Percentiles rank a stretch among this genome's conserved stretches.
These are phyloP conservation scores for Diplogelasinospora grovesii DNA, from an alignment of 495 filamentous ascomycete species.

Conservation along the genomic window DNA sequence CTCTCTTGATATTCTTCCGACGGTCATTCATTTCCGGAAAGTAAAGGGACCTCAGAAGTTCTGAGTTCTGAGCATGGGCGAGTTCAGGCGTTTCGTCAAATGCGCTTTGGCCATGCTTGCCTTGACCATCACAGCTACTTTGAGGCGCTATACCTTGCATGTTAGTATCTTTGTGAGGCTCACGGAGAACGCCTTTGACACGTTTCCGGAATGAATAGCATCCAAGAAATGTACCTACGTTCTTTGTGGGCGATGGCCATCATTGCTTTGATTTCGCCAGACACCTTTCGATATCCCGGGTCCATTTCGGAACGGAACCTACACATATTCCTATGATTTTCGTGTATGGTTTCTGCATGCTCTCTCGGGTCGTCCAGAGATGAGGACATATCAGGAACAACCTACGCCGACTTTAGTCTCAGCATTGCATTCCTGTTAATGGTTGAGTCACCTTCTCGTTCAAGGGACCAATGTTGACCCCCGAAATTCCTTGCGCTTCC, in stretches of 20 bases:
- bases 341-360: slow-evolving; percentile 2
- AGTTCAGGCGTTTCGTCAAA: no score
- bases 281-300: neutral
- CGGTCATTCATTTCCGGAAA: slow-evolving; percentile 1
- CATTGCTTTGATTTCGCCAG: neutral
- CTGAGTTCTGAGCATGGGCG: no score
- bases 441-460: slow-evolving; percentile 1
- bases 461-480: neutral
- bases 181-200: no score
- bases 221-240: no score
- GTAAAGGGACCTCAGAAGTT: neutral
- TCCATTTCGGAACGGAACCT: neutral
- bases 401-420: neutral
- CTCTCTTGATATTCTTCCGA: neutral
- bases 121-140: no score
- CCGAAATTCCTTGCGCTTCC: neutral
- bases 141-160: no score
- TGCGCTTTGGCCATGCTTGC: no score
- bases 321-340: slow-evolving; percentile 4
- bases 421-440: neutral
- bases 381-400: slow-evolving; percentile 3
- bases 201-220: no score
- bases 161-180: no score
- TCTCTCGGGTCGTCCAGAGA: slow-evolving; percentile 3
- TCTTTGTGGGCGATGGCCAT: neutral